Evolutionary conservation across 2,329 filamentous ascomycete species (phyloP).

Genomic region (Pezicula rhizophila): DNA sequence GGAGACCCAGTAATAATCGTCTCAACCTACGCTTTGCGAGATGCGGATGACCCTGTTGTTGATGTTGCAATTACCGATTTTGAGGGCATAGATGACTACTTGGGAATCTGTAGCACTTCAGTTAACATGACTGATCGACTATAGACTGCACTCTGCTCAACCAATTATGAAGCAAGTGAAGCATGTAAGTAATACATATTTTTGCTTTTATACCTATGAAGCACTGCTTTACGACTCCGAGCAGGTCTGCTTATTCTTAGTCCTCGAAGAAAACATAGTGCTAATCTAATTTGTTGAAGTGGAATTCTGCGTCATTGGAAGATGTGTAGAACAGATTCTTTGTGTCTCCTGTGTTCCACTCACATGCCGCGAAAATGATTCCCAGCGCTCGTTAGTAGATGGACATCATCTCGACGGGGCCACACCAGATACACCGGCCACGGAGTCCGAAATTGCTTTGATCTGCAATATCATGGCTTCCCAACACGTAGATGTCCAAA

Average conservation of each 20-base stretch:
- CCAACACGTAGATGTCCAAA: conserved; percentile 12
- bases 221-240: no score
- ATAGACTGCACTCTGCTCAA: conserved; percentile 11
- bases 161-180: conserved; percentile 12
- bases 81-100: conserved; percentile 7
- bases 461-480: conserved; percentile 11
- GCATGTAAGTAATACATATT: background rate
- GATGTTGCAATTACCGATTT: background rate
- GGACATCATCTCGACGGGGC: background rate
- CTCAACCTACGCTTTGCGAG: conserved; percentile 9
- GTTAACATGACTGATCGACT: conserved; percentile 12
- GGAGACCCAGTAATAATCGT: conserved; percentile 10
- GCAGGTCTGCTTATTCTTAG: no score
- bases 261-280: no score
- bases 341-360: conserved; percentile 11
- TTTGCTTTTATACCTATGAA: no score
- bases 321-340: conserved; percentile 15
- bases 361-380: background rate
- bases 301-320: conserved; percentile 10
- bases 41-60: background rate
- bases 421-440: background rate
- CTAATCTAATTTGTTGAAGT: background rate
- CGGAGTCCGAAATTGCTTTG: conserved; percentile 6
- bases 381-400: background rate
- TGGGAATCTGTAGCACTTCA: conserved; percentile 8